Conservation (phyloP, 495 filamentous ascomycete species). For the Aspergillus saccharolyticus region DNA sequence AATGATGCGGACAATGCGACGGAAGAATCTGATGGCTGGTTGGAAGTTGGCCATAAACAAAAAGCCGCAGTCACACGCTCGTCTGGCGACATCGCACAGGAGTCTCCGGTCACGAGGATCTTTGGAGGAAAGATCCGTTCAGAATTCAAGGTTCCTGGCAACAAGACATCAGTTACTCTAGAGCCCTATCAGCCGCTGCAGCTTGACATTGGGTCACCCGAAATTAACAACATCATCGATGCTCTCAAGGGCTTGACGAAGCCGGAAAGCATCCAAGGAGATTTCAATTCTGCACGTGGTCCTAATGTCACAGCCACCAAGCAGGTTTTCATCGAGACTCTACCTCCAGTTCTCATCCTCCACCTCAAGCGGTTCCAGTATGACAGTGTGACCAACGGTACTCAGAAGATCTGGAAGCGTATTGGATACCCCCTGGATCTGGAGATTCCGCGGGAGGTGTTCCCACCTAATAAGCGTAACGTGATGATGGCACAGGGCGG, state of each 20-base stretch:
- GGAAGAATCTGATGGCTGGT: slow-evolving; percentile 59
- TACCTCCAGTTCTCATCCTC: slow-evolving; percentile 88
- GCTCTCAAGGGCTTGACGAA: slow-evolving; percentile 80
- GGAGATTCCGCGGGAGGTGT: slow-evolving; percentile 90
- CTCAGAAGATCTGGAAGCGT: slow-evolving; percentile 98
- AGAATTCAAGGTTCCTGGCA: slow-evolving; percentile 79
- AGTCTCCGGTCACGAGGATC: slow-evolving; percentile 87
- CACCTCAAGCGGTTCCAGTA: slow-evolving; percentile 98
- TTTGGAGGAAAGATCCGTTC: slow-evolving; percentile 91
- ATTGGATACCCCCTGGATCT: slow-evolving; percentile 91
- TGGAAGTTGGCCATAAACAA: slow-evolving; percentile 91
- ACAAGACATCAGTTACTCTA: slow-evolving; percentile 83
- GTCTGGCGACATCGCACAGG: slow-evolving; percentile 65
- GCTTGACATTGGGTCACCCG: slow-evolving; percentile 80
- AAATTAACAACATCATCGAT: slow-evolving; percentile 86
- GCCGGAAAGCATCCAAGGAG: slow-evolving; percentile 77
- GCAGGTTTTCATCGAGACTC: slow-evolving; percentile 88
- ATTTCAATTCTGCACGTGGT: slow-evolving; percentile 79
- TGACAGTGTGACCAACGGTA: slow-evolving; percentile 74
- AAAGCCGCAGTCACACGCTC: slow-evolving; percentile 81
- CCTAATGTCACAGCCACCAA: slow-evolving; percentile 76
- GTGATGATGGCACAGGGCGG: slow-evolving; percentile 56
- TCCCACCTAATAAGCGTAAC: slow-evolving; percentile 69
- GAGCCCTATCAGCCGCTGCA: slow-evolving; percentile 94
- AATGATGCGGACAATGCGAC: slow-evolving; percentile 34